Evolutionary conservation across 805 yeast species (phyloP).

Genomic region (Lipomyces orientalis): DNA sequence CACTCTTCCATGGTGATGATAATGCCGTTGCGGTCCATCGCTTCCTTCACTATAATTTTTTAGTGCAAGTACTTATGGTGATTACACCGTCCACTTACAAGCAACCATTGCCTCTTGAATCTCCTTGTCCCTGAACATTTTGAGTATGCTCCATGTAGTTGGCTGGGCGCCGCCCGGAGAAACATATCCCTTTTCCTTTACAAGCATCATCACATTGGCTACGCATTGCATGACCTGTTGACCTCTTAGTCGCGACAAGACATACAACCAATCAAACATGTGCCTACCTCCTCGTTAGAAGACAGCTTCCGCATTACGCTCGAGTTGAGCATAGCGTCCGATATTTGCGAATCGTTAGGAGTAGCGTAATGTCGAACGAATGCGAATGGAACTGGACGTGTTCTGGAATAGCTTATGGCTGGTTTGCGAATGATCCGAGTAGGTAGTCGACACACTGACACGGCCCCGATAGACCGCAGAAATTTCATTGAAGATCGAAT

Average conservation of each 20-base stretch:
- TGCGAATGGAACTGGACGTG: background rate
- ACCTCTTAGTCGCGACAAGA: background rate
- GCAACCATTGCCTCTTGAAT: constrained; percentile 24
- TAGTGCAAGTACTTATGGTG: background rate
- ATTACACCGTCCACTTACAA: constrained; percentile 11
- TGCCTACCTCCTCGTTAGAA: constrained; percentile 24
- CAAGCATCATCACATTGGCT: constrained; percentile 19
- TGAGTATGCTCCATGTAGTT: constrained; percentile 16
- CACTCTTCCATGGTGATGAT: constrained; percentile 25
- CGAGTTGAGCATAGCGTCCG: constrained; percentile 29
- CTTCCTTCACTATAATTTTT: constrained; percentile 16
- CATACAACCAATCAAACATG: background rate
- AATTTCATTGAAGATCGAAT: background rate
- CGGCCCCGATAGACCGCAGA: background rate
- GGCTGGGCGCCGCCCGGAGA: constrained; percentile 12
- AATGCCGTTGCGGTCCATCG: constrained; percentile 25
- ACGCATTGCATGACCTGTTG: constrained; percentile 26
- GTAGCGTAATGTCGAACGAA: constrained; percentile 20
- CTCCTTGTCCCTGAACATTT: constrained; percentile 27
- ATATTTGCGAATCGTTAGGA: constrained; percentile 17
- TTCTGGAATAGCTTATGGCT: background rate
- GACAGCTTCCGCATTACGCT: constrained; percentile 29
- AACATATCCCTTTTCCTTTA: constrained; percentile 18
- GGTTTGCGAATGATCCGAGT: background rate
- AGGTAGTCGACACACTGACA: background rate